These are phyloP conservation scores for Penicillium sp. DNA, from an alignment of 2,329 filamentous ascomycete species.

Conservation along the genomic window DNA sequence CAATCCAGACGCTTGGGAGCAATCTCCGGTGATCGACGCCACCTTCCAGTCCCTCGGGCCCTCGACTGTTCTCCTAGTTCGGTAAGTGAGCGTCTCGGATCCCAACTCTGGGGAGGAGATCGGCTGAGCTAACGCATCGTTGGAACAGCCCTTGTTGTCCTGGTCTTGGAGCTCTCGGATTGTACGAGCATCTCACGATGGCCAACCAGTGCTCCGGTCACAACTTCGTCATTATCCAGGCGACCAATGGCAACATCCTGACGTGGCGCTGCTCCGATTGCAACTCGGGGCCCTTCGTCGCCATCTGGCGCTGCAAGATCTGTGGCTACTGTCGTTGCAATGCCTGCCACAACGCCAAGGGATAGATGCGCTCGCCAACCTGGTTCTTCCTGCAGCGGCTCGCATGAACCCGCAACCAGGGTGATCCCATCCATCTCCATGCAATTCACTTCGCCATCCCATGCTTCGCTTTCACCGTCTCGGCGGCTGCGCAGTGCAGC, in stretches of 20 bases:
- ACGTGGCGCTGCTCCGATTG: constrained; percentile 46
- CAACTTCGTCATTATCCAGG: constrained; percentile 40
- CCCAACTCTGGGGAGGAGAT: too few species aligned
- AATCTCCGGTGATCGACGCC: constrained; percentile 22
- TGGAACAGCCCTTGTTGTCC: too few species aligned
- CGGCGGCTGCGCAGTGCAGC: neutral
- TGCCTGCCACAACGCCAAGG: constrained; percentile 39
- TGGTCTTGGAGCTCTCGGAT: too few species aligned
- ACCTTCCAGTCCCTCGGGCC: constrained; percentile 20
- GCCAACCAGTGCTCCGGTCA: constrained; percentile 43
- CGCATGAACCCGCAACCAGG: constrained; percentile 16
- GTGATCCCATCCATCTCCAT: constrained; percentile 10
- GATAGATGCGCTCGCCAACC: constrained; percentile 13
- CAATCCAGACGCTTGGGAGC: constrained; percentile 6
- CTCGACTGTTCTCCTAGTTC: constrained; percentile 13
- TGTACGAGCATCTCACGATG: constrained; percentile 31
- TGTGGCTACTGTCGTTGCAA: constrained; percentile 44
- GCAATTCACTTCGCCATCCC: neutral
- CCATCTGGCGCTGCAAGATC: constrained; percentile 46
- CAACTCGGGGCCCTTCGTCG: constrained; percentile 41
- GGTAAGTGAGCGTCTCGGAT: constrained; percentile 20
- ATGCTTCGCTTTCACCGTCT: neutral
- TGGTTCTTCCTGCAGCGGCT: constrained; percentile 7
- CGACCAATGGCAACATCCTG: constrained; percentile 43
- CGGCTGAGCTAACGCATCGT: too few species aligned